Conservation (phyloP, 306 rosid species). For the Herpetospermum pedunculosum region DNA sequence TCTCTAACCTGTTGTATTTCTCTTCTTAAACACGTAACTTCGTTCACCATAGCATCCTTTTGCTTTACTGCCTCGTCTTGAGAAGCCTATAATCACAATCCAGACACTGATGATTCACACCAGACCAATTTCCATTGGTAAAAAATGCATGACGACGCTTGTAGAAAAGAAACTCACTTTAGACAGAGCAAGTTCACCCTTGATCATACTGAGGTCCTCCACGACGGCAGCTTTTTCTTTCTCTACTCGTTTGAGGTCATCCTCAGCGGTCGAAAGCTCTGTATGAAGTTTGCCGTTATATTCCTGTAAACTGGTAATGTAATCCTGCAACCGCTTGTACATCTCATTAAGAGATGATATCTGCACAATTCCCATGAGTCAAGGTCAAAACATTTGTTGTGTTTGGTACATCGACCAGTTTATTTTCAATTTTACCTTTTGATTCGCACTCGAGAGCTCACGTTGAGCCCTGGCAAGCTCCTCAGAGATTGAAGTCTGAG, state of each 20-base stretch:
- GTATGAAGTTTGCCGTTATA: slow-evolving; percentile 91
- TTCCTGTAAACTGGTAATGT: slow-evolving; percentile 86
- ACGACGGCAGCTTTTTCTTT: slow-evolving; percentile 65
- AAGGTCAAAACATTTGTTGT: not conserved
- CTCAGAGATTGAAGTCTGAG: slow-evolving; percentile 48
- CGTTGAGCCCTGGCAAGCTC: slow-evolving; percentile 79
- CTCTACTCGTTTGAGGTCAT: slow-evolving; percentile 77
- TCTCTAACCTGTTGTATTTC: slow-evolving; percentile 78
- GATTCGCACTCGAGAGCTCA: slow-evolving; percentile 79
- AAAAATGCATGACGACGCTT: not conserved
- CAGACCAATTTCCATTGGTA: not conserved
- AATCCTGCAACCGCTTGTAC: slow-evolving; percentile 89
- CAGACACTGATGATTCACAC: not conserved
- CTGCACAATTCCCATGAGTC: slow-evolving; percentile 32
- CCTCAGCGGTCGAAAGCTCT: slow-evolving; percentile 81
- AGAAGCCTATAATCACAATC: slow-evolving; percentile 36
- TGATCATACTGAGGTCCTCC: slow-evolving; percentile 66
- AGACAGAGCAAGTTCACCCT: slow-evolving; percentile 72
- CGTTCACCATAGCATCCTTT: slow-evolving; percentile 67
- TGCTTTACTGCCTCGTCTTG: slow-evolving; percentile 90
- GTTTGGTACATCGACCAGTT: not conserved
- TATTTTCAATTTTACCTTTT: slow-evolving; percentile 45
- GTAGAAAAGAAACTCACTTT: slow-evolving; percentile 43
- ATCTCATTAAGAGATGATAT: slow-evolving; percentile 83
- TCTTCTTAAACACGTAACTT: slow-evolving; percentile 46